phyloP scores from a whole-genome alignment of 2,329 filamentous ascomycete genomes.

The Grosmannia clavigera region DNA sequence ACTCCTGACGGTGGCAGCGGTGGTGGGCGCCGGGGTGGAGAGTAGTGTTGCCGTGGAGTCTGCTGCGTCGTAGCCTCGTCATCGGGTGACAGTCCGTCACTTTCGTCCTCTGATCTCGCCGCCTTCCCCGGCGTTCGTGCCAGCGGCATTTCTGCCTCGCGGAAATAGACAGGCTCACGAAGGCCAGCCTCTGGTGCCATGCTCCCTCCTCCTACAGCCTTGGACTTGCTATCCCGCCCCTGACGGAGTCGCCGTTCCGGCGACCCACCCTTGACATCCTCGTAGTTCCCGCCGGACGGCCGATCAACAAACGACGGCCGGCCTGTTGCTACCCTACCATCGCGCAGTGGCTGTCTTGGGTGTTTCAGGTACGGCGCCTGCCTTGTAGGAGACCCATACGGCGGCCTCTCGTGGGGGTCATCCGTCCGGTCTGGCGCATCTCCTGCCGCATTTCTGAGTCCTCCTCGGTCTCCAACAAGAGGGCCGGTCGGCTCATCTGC shows the following conservation, averaged over 20 bases:
- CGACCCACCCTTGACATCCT: slow-evolving; percentile 6
- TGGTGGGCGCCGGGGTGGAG: slow-evolving; percentile 2
- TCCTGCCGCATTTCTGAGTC: slow-evolving; percentile 17
- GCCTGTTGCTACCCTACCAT: slow-evolving; percentile 18
- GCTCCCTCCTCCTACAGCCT: not conserved
- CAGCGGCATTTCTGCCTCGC: slow-evolving; percentile 14
- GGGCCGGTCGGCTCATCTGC: slow-evolving; percentile 1
- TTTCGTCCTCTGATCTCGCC: slow-evolving; percentile 17
- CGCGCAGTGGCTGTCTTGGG: slow-evolving; percentile 27
- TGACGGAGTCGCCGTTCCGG: slow-evolving; percentile 11
- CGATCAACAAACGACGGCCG: slow-evolving; percentile 11
- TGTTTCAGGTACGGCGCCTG: slow-evolving; percentile 17
- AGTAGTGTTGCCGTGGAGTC: slow-evolving; percentile 12
- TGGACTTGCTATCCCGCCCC: slow-evolving; percentile 4
- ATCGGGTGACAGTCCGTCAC: slow-evolving; percentile 16
- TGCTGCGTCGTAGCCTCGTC: slow-evolving; percentile 17
- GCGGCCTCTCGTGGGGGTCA: slow-evolving; percentile 14
- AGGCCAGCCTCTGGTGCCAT: slow-evolving; percentile 15
- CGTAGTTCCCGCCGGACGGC: slow-evolving; percentile 3
- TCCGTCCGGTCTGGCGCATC: slow-evolving; percentile 15
- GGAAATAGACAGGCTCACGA: slow-evolving; percentile 17
- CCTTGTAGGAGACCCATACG: slow-evolving; percentile 17
- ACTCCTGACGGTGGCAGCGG: slow-evolving; percentile 9
- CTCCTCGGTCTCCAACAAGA: slow-evolving; percentile 25
- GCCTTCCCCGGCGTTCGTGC: not conserved